Base-by-base conservation (phyloP, 768 basidiomycete species). In the Russula sp. region DNA sequence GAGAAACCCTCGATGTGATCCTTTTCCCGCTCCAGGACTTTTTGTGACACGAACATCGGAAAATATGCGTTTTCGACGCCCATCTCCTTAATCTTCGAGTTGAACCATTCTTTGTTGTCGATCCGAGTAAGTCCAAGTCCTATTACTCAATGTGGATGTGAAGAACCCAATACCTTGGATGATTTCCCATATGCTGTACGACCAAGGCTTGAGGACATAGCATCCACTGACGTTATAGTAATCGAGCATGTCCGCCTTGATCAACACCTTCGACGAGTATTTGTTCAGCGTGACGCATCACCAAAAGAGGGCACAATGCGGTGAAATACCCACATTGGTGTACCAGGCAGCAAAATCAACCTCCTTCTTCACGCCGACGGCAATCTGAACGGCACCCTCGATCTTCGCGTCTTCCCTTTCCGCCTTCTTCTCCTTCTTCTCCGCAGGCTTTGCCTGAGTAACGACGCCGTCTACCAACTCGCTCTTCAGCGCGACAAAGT, bases 1-100 rank as follows among this genome's bases (percentile, higher is more conserved):
- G 96, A 96, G 79, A 99, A 99, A 2, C 97, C 97, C 75, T 98
- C 97, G 64, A 99, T 93, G 74, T 99, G 97, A 71, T 98, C 87
- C 79, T 98, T 98, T 76, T 99, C 97, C 59, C 91, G 84, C 76
- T 99, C 95, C 62, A 99, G 83, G 28, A 95, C 91, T 62, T 91
- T 93, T 63, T 83, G 76, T 0, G 94, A 95, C 38, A 99, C 90
- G 71, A 98, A 98, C 93, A 99, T 98, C 3, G 97, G 97, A 83
- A 99, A 99, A 73, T 98, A 99, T 5, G 93, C 88, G 74, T 98
- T 98, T 75, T 97, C 92, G 20, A 98, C 96, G 52, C 89, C 97
- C 73, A 98, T 83, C 69, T 90, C 90, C 77, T 92, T 94, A 80
- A 98, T 99, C 71, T 88, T 80, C 44, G 77, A 76, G 75, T 99